phyloP scores from a whole-genome alignment of 306 rosid species.

The Glycine tomentella region DNA sequence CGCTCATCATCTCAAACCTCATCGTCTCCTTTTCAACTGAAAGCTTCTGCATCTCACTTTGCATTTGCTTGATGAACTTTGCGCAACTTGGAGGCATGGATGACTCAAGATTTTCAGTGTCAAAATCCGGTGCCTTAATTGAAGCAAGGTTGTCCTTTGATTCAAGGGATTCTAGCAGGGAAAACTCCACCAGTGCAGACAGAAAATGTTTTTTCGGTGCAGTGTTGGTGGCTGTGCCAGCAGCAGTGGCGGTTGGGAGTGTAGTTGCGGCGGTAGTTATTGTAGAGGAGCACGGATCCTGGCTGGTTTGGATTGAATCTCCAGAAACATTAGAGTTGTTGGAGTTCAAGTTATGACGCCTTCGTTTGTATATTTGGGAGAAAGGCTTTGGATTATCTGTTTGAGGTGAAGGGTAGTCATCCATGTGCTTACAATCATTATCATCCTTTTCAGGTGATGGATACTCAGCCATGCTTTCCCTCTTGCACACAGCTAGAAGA shows the following conservation, averaged over 20 bases:
- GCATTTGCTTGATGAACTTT: slow-evolving; percentile 76
- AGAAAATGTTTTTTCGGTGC: slow-evolving; percentile 73
- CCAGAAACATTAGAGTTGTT: slow-evolving; percentile 68
- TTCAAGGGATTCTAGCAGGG: slow-evolving; percentile 81
- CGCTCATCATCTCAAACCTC: slow-evolving; percentile 89
- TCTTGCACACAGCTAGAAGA: slow-evolving; percentile 70
- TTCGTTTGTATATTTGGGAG: slow-evolving; percentile 75
- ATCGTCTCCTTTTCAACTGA: slow-evolving; percentile 76
- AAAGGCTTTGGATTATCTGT: slow-evolving; percentile 67
- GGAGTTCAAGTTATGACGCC: slow-evolving; percentile 66
- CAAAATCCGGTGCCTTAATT: slow-evolving; percentile 55
- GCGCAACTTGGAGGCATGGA: slow-evolving; percentile 72
- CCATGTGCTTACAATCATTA: slow-evolving; percentile 40
- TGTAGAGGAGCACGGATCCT: slow-evolving; percentile 80
- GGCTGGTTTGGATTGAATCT: slow-evolving; percentile 62
- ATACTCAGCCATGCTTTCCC: slow-evolving; percentile 74
- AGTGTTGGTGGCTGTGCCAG: slow-evolving; percentile 36
- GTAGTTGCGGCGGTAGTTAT: slow-evolving; percentile 71
- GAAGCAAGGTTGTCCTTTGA: slow-evolving; percentile 58
- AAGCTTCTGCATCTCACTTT: slow-evolving; percentile 70
- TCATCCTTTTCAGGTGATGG: slow-evolving; percentile 58
- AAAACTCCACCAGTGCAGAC: slow-evolving; percentile 90
- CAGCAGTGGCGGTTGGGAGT: slow-evolving; percentile 40
- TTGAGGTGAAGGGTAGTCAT: slow-evolving; percentile 60
- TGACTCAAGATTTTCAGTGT: slow-evolving; percentile 52